Conservation (phyloP, 225 moss, liverwort and hornwort species). For the Polytrichum formosum region DNA sequence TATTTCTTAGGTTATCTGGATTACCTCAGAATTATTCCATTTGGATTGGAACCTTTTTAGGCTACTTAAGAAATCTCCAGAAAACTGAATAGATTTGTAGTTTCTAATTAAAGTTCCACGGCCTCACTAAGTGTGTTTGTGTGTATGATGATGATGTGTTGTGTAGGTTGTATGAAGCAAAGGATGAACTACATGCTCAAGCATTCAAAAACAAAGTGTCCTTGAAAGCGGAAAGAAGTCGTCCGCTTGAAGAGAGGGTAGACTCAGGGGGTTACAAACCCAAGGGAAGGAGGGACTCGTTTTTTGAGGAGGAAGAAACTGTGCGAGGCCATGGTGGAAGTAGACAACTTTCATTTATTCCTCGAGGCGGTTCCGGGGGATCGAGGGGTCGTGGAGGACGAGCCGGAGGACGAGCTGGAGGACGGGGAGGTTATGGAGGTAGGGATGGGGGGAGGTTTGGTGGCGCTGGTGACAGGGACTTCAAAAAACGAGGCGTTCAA, state of each 20-base stretch:
- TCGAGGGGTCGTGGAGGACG: slow-evolving; percentile 29
- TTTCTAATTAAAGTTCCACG: not conserved
- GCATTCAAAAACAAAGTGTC: slow-evolving; percentile 83
- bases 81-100: too few species aligned
- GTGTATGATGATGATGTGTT: not conserved
- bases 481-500: slow-evolving; percentile 64
- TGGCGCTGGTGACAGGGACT: slow-evolving; percentile 26
- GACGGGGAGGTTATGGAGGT: slow-evolving; percentile 5
- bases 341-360: slow-evolving; percentile 75
- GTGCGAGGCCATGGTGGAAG: slow-evolving; percentile 72
- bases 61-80: too few species aligned
- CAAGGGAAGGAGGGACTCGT: slow-evolving; percentile 21
- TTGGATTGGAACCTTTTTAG: too few species aligned
- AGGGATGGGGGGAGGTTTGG: slow-evolving; percentile 4
- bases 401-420: slow-evolving; percentile 12
- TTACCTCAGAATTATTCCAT: too few species aligned
- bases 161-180: slow-evolving; percentile 74
- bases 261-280: slow-evolving; percentile 20
- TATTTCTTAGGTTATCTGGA: too few species aligned
- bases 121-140: not conserved
- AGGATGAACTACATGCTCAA: slow-evolving; percentile 85
- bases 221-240: slow-evolving; percentile 52
- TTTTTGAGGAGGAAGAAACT: slow-evolving; percentile 35
- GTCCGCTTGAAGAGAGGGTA: slow-evolving; percentile 65
- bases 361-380: slow-evolving; percentile 30